phyloP scores from a whole-genome alignment of 352 stramenopile species.

The Phytophthora lateralis region DNA sequence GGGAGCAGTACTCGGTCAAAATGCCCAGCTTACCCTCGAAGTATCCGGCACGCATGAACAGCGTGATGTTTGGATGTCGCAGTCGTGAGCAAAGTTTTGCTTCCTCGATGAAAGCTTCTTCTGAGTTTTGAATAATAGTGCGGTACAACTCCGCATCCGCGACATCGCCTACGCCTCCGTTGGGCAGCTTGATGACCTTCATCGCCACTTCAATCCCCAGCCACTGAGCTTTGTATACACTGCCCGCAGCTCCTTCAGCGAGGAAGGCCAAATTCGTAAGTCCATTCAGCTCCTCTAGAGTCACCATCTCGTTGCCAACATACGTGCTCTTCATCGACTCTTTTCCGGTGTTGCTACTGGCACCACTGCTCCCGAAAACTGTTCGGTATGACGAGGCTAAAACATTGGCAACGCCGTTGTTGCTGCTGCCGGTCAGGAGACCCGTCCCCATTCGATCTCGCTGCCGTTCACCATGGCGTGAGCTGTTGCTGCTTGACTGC shows the following conservation, averaged over 20 bases:
- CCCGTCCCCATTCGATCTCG: conserved; percentile 40
- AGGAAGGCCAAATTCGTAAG: conserved; percentile 62
- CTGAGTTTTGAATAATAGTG: conserved; percentile 73
- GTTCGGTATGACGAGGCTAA: conserved; percentile 45
- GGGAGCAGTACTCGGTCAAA: conserved; percentile 71
- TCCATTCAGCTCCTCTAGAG: conserved; percentile 62
- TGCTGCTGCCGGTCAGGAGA: conserved; percentile 23
- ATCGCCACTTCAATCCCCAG: conserved; percentile 75
- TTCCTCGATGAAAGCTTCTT: conserved; percentile 69
- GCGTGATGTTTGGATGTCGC: conserved; percentile 71
- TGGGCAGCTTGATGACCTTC: conserved; percentile 76
- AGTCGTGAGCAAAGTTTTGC: conserved; percentile 63
- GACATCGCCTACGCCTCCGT: conserved; percentile 38
- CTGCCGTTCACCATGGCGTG: conserved; percentile 30
- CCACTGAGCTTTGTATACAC: conserved; percentile 73
- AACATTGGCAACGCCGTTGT: conserved; percentile 34
- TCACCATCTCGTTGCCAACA: conserved; percentile 52
- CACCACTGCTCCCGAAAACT: conserved; percentile 45
- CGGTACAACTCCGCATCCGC: conserved; percentile 62
- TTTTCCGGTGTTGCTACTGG: conserved; percentile 35
- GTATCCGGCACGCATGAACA: conserved; percentile 70
- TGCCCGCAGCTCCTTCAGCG: conserved; percentile 63
- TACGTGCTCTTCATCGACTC: conserved; percentile 51
- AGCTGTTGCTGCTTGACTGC: conserved; percentile 39
- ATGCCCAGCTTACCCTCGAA: conserved; percentile 73